Conservation (phyloP, 805 yeast genomes). For the Metschnikowia baotianmanensis region DNA sequence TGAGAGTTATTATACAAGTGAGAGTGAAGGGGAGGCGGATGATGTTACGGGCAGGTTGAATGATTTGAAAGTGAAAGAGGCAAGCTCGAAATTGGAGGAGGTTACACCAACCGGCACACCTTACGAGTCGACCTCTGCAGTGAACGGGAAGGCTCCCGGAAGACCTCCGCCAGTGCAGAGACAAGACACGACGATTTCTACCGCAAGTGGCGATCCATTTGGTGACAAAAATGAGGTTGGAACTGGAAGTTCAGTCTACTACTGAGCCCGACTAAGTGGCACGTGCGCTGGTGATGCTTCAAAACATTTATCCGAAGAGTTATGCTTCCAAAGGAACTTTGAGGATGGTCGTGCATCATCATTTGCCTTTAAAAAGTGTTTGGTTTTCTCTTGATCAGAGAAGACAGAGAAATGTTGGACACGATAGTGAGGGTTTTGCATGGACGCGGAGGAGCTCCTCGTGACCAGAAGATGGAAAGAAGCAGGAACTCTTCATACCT, state of each 20-base stretch:
- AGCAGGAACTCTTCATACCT: too few relatives aligned
- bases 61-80: slow-evolving; percentile 14
- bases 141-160: not conserved
- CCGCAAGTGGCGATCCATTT: slow-evolving; percentile 36
- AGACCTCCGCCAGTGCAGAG: slow-evolving; percentile 18
- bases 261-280: too few relatives aligned
- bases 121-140: slow-evolving; percentile 24
- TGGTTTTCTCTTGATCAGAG: too few relatives aligned
- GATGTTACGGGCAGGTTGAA: slow-evolving; percentile 10
- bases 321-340: too few relatives aligned
- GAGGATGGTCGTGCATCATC: too few relatives aligned
- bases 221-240: slow-evolving; percentile 23
- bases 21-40: slow-evolving; percentile 35
- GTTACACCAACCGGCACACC: slow-evolving; percentile 25
- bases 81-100: slow-evolving; percentile 11
- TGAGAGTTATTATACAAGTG: slow-evolving; percentile 40
- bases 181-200: slow-evolving; percentile 26
- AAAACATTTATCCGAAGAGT: too few relatives aligned
- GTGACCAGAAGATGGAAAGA: too few relatives aligned
- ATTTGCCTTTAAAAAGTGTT: too few relatives aligned
- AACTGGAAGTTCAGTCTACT: slow-evolving; percentile 3
- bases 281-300: too few relatives aligned
- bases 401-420: too few relatives aligned
- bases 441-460: too few relatives aligned
- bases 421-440: too few relatives aligned